Percentiles rank a stretch among this genome's conserved stretches.
Evolutionary conservation across 75 land plant genomes (phyloP).

Genomic region (Pseudotsuga menziesii): DNA sequence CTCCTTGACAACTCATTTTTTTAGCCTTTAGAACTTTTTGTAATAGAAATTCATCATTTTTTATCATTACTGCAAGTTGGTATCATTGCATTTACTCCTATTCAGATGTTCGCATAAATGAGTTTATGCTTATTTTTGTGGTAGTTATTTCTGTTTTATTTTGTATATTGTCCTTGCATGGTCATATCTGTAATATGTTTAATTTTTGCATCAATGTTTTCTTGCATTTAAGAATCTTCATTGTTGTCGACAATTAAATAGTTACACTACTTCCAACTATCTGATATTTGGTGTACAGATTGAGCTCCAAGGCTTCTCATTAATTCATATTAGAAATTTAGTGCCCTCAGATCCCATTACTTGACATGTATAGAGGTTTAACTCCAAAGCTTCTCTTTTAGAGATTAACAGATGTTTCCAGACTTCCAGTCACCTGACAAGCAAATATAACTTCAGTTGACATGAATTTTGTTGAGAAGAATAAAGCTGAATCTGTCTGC

Average conservation of each 20-base stretch:
- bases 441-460: neutral
- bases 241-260: neutral
- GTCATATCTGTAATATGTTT: neutral
- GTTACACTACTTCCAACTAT: neutral
- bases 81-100: neutral
- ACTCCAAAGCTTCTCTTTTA: neutral
- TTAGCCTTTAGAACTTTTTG: neutral
- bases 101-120: neutral
- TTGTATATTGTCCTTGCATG: neutral
- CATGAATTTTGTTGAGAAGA: neutral
- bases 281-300: neutral
- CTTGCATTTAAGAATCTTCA: neutral
- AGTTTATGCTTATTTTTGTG: neutral
- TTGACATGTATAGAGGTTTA: neutral
- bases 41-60: neutral
- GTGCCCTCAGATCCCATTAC: neutral
- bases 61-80: neutral
- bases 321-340: neutral
- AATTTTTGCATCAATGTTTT: neutral
- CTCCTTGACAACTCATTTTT: neutral
- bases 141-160: neutral
- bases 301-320: neutral
- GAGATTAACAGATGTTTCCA: neutral
- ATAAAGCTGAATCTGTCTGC: neutral
- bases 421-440: neutral